Evolutionary conservation across 352 stramenopile genomes (phyloP), one percentile per base, ranked within the genome.

Genomic region (Phytopythium chamaehyphon): DNA sequence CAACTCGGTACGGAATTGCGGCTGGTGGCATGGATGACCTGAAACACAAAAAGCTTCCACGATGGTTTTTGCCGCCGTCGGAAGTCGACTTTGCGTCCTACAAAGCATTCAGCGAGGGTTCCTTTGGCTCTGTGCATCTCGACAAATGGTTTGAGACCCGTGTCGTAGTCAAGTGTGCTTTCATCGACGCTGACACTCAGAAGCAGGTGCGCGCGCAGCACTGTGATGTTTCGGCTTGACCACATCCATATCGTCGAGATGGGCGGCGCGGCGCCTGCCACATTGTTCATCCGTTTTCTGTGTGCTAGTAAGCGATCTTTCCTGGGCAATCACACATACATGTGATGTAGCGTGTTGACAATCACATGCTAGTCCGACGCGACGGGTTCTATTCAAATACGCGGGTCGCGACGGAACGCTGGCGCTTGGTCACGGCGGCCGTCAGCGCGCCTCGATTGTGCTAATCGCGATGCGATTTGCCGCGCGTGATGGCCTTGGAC

Each of bases 231-330:
- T 26, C 35, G 51, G 51, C 54, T 73, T 1, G 64, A 64, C 22
- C 60, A 73, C 31, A 62, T 62, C 12, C 59, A 73, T 35, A 51
- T 73, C 24, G 57, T 73, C n/a, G 59, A 69, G 28, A 54, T 70
- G 44, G 24, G n/a, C 26, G 15, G 12, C 70, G 64, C 37, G 64
- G 64, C 11, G 64, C 61, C 2, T 70, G 61, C 18, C 57, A 73
- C 28, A 53, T 70, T 26, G 64, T 57, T 11, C 44, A 70, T 18
- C 64, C 64, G 18, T 73, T 66, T 55, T 72, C 69, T 53, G 53
- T 72, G 37, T 72, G 59, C 33, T 59, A 72, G 26, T 54, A 35
- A 10, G 64, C 64, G 7, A 60, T 37, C 35, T 7, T 73, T 64
- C 38, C 54, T 73, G 15, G 44, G 62, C 12, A n/a, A 14, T 2